phyloP scores from a whole-genome alignment of 2,329 filamentous ascomycete genomes.

The Diplodia sapinea region DNA sequence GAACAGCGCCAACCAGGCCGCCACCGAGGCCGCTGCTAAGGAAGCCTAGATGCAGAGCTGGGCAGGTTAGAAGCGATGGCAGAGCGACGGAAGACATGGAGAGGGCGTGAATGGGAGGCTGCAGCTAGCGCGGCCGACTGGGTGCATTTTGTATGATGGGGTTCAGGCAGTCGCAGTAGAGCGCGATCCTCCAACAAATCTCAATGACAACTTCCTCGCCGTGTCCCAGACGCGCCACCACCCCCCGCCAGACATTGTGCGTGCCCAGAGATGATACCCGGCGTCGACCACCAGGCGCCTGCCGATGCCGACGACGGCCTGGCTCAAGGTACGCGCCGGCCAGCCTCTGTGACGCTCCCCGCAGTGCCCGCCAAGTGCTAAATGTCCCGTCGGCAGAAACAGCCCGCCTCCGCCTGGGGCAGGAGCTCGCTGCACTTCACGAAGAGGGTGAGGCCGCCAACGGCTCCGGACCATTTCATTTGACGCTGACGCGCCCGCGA shows the following conservation, averaged over 20 bases:
- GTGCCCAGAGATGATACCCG: constrained; percentile 27
- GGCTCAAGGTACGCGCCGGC: constrained; percentile 26
- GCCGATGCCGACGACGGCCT: constrained; percentile 25
- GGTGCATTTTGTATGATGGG: constrained; percentile 32
- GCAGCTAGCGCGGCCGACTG: constrained; percentile 30
- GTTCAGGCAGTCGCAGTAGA: constrained; percentile 28
- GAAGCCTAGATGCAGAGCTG: constrained; percentile 46
- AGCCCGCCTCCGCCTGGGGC: constrained; percentile 28
- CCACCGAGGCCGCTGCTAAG: constrained; percentile 52
- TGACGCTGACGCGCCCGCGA: constrained; percentile 13
- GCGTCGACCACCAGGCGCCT: constrained; percentile 21
- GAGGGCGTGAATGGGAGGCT: constrained; percentile 18
- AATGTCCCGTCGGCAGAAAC: constrained; percentile 26
- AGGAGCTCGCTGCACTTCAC: constrained; percentile 25
- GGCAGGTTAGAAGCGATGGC: constrained; percentile 12
- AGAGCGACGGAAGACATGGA: constrained; percentile 15
- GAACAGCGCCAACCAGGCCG: constrained; percentile 58
- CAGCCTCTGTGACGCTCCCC: constrained; percentile 22
- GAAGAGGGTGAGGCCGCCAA: constrained; percentile 15
- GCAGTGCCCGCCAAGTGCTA: constrained; percentile 27
- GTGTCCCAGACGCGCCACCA: constrained; percentile 24
- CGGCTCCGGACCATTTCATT: constrained; percentile 1
- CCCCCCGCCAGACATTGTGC: constrained; percentile 17
- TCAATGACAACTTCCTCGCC: constrained; percentile 31
- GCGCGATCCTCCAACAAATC: constrained; percentile 30